phyloP scores from a whole-genome alignment of 2,329 filamentous ascomycete genomes.

The Verticillium albo-atrum region DNA sequence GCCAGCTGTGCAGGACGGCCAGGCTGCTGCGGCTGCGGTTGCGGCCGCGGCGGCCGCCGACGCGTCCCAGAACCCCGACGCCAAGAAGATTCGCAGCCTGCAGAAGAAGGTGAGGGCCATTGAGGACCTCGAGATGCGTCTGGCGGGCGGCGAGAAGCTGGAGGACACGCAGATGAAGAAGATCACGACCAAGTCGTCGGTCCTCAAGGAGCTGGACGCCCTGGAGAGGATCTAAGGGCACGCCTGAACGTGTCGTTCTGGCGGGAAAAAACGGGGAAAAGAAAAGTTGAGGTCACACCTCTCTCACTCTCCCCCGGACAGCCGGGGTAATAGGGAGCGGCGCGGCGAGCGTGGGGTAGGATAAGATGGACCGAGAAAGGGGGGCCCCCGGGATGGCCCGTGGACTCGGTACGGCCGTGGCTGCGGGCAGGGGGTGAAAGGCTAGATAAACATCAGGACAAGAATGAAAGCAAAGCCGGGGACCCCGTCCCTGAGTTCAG shows the following conservation, averaged over 20 bases:
- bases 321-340: neutral
- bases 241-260: neutral
- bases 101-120: conserved; percentile 98
- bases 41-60: conserved; percentile 32
- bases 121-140: conserved; percentile 95
- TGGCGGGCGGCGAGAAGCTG: conserved; percentile 90
- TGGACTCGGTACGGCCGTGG: neutral
- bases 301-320: neutral
- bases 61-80: conserved; percentile 62
- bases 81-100: conserved; percentile 91
- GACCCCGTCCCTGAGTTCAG: too few relatives aligned
- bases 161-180: conserved; percentile 99
- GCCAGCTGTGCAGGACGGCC: conserved; percentile 18
- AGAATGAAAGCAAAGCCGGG: too few relatives aligned
- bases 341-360: neutral
- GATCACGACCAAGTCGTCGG: conserved; percentile 81
- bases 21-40: conserved; percentile 16
- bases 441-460: neutral
- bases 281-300: neutral
- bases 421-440: neutral
- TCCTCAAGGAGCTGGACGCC: conserved; percentile 75
- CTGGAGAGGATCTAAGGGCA: conserved; percentile 33
- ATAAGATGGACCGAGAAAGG: neutral
- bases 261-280: neutral
- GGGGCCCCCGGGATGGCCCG: too few relatives aligned